Evolutionary conservation across 2,329 filamentous ascomycete genomes (phyloP).

Genomic region (Arthroderma sp.): DNA sequence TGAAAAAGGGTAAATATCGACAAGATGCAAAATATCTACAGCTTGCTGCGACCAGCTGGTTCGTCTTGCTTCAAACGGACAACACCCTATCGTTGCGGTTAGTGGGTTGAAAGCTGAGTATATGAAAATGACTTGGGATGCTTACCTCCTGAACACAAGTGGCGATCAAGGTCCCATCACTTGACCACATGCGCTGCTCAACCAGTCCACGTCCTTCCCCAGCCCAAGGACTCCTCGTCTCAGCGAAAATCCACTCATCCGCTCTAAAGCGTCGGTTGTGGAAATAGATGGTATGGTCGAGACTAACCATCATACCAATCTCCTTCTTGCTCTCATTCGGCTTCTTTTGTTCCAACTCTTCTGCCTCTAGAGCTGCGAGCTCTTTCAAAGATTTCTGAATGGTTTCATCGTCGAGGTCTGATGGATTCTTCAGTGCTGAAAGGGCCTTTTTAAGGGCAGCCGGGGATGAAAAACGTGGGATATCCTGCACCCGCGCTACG

Average conservation of each 20-base stretch:
- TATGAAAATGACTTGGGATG: slow-evolving; percentile 3
- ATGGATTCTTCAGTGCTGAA: slow-evolving; percentile 29
- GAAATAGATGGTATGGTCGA: slow-evolving; percentile 41
- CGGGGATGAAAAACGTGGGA: slow-evolving; percentile 58
- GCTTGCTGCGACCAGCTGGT: slow-evolving; percentile 10
- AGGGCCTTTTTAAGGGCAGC: slow-evolving; percentile 28
- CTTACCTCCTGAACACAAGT: slow-evolving; percentile 39
- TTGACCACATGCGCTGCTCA: slow-evolving; percentile 37
- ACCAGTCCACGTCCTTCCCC: slow-evolving; percentile 38
- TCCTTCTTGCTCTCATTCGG: slow-evolving; percentile 18
- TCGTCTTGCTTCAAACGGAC: slow-evolving; percentile 34
- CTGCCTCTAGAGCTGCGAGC: slow-evolving; percentile 29
- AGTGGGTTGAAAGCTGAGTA: slow-evolving; percentile 2
- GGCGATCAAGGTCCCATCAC: slow-evolving; percentile 35
- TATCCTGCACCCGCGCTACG: slow-evolving; percentile 62
- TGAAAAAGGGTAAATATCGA: too few species aligned
- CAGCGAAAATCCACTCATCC: slow-evolving; percentile 39
- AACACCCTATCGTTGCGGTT: slow-evolving; percentile 25
- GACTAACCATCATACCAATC: slow-evolving; percentile 39
- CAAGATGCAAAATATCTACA: slow-evolving; percentile 2
- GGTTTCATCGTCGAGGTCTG: slow-evolving; percentile 30
- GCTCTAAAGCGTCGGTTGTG: slow-evolving; percentile 37
- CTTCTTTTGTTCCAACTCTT: slow-evolving; percentile 19
- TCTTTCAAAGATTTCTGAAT: slow-evolving; percentile 29
- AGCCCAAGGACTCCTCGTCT: slow-evolving; percentile 40